These are phyloP conservation scores for Pichia phayaonensis DNA, from an alignment of 805 yeast genomes.

Conservation along the genomic window DNA sequence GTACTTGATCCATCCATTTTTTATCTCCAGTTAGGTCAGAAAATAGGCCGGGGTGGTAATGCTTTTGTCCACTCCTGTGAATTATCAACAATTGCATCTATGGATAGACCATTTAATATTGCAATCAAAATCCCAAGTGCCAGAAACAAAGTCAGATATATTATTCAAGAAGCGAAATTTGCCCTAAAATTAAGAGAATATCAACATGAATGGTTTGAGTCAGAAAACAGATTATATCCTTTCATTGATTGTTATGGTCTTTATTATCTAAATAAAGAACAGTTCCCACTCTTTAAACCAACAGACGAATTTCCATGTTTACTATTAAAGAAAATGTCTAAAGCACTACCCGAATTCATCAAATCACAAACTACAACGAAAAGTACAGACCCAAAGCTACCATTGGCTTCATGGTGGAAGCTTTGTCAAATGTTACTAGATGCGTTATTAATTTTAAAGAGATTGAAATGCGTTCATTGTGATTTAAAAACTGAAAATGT, in stretches of 20 bases:
- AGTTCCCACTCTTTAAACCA: slow-evolving; percentile 20
- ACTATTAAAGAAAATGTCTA: slow-evolving; percentile 23
- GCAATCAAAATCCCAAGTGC: slow-evolving; percentile 27
- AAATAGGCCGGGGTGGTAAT: slow-evolving; percentile 25
- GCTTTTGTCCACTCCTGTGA: slow-evolving; percentile 23
- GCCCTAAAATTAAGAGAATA: slow-evolving; percentile 16
- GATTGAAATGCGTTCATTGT: slow-evolving; percentile 34
- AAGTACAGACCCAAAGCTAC: slow-evolving; percentile 16
- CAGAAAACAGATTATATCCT: slow-evolving; percentile 13
- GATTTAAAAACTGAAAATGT: slow-evolving; percentile 43
- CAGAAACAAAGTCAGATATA: slow-evolving; percentile 17
- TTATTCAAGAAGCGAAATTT: slow-evolving; percentile 23
- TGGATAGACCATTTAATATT: slow-evolving; percentile 7
- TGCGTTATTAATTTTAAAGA: slow-evolving; percentile 21
- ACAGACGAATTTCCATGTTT: slow-evolving; percentile 24
- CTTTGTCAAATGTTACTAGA: slow-evolving; percentile 23
- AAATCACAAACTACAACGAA: not conserved
- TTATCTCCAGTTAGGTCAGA: slow-evolving; percentile 12
- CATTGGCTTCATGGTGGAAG: slow-evolving; percentile 26
- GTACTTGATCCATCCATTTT: slow-evolving; percentile 18
- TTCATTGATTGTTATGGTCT: slow-evolving; percentile 25
- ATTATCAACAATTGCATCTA: slow-evolving; percentile 11
- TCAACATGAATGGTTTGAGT: slow-evolving; percentile 13
- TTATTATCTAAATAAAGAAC: slow-evolving; percentile 18
- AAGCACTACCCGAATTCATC: slow-evolving; percentile 22